These are phyloP conservation scores for Fagopyrum homotropicum DNA, from an alignment of 148 eudicot genomes.

Conservation along the genomic window DNA sequence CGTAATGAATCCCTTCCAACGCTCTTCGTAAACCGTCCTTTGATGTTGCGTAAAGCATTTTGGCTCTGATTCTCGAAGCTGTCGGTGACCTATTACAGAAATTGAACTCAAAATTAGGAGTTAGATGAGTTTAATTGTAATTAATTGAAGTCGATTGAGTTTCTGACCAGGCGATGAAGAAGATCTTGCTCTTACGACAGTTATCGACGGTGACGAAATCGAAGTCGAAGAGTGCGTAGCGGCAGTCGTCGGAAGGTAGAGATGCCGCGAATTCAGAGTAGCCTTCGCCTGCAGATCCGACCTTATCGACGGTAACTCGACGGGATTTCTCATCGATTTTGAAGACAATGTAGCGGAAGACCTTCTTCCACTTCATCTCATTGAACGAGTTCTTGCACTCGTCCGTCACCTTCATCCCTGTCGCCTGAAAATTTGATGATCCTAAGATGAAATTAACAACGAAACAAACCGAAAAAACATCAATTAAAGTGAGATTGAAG, in stretches of 20 bases:
- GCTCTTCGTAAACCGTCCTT: conserved; percentile 89
- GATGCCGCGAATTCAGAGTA: conserved; percentile 57
- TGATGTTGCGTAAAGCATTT: conserved; percentile 87
- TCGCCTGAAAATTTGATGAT: conserved; percentile 30
- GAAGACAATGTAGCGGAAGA: conserved; percentile 58
- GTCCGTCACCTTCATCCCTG: conserved; percentile 61
- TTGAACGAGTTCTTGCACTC: conserved; percentile 66
- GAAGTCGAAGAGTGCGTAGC: conserved; percentile 33
- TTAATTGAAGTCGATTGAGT: too few species aligned
- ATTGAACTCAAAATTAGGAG: neutral
- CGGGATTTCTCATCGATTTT: conserved; percentile 56
- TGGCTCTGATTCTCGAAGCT: conserved; percentile 85
- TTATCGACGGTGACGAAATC: conserved; percentile 30
- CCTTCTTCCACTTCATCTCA: conserved; percentile 78
- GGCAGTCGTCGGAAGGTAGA: conserved; percentile 50
- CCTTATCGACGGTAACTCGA: conserved; percentile 51
- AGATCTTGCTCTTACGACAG: conserved; percentile 26
- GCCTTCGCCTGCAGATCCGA: conserved; percentile 46
- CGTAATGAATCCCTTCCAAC: conserved; percentile 79
- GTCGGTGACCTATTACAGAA: conserved; percentile 55
- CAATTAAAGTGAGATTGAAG: neutral
- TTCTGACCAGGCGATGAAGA: conserved; percentile 19
- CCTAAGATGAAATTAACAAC: neutral
- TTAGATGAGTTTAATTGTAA: too few species aligned
- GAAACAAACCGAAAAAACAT: neutral